Evolutionary conservation across 2,329 filamentous ascomycete genomes (phyloP), one percentile per base, ranked within the genome.

Genomic region (Fusarium sp.): DNA sequence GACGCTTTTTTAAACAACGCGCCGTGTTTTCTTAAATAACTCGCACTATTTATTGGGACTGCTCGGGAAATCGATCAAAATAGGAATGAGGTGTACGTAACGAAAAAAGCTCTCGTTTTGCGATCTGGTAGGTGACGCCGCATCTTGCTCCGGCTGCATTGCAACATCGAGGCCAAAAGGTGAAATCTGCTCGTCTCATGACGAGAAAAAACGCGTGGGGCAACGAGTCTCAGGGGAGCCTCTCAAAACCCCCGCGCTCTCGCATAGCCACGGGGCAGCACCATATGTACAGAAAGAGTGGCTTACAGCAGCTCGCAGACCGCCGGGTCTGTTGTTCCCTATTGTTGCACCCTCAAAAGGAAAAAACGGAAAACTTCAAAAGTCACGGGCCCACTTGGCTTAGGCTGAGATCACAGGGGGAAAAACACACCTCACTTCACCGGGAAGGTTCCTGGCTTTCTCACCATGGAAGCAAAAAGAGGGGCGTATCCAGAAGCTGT

Each of bases 151-250:
- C 30, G 43, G 41, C 45, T 54, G 60, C 41, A 61, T 61, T 45
- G 25, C n/a, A 52, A 43, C 52, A 60, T 39, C 62, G 61, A 62
- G 59, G 5, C 50, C 25, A 39, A 58, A 52, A 70, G 37, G 57
- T 32, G 56, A 62, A 74, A 48, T 74, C 71, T 74, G 37, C 64
- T 74, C 39, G 65, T 75, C 72, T 70, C 72, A 70, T 75, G 72
- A 75, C 72, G 25, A 62, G 34, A 39, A 66, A 63, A 72, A 73
- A 67, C 66, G 69, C 59, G 66, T 67, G 72, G 72, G 63, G 72
- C 35, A 45, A 20, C 27, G 32, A 57, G 35, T 48, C 25, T 59
- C 30, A 61, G 58, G 58, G 59, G 45, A 6, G 5, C 39, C 25
- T 13, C 16, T 45, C n/a, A 25, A 52, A 27, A 30, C 27, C 27